phyloP scores from a whole-genome alignment of 1,284 basidiomycete genomes.

The Rhodotorula mucilaginosa region DNA sequence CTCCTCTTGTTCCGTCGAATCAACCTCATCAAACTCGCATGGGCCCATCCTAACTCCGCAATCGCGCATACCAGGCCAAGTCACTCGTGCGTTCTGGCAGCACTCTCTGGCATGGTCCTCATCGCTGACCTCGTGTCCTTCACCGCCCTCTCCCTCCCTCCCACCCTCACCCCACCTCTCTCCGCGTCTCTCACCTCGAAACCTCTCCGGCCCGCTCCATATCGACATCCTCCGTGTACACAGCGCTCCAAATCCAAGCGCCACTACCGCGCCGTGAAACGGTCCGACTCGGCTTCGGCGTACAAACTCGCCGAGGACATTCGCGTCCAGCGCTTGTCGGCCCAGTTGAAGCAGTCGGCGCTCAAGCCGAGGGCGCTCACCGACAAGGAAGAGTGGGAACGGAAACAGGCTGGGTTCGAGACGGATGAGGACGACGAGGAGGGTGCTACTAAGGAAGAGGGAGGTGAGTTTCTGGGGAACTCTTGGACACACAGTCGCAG shows the following conservation, averaged over 20 bases:
- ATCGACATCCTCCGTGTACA: neutral
- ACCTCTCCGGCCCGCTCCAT: neutral
- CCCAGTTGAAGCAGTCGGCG: slow-evolving; percentile 57
- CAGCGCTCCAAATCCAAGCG: slow-evolving; percentile 61
- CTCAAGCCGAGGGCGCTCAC: slow-evolving; percentile 51
- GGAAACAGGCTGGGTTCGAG: slow-evolving; percentile 45
- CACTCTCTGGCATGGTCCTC: neutral
- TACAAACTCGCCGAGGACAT: slow-evolving; percentile 75
- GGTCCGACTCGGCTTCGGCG: slow-evolving; percentile 57
- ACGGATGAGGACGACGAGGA: slow-evolving; percentile 53
- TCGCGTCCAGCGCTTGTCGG: slow-evolving; percentile 70
- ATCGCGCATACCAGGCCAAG: neutral
- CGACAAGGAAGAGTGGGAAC: slow-evolving; percentile 48
- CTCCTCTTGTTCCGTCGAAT: neutral
- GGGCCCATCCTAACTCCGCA: too few species aligned
- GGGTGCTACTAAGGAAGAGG: slow-evolving; percentile 42
- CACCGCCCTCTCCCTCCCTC: neutral
- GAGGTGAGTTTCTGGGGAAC: slow-evolving; percentile 8
- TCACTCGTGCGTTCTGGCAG: neutral
- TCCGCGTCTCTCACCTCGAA: neutral
- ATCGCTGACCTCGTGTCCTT: neutral
- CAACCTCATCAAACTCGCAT: too few species aligned
- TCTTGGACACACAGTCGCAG: neutral
- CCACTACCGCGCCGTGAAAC: slow-evolving; percentile 77
- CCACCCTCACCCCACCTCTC: neutral